Evolutionary conservation across 352 stramenopile genomes (phyloP), one percentile per base, ranked within the genome.

Genomic region (Globisporangium alternatum): DNA sequence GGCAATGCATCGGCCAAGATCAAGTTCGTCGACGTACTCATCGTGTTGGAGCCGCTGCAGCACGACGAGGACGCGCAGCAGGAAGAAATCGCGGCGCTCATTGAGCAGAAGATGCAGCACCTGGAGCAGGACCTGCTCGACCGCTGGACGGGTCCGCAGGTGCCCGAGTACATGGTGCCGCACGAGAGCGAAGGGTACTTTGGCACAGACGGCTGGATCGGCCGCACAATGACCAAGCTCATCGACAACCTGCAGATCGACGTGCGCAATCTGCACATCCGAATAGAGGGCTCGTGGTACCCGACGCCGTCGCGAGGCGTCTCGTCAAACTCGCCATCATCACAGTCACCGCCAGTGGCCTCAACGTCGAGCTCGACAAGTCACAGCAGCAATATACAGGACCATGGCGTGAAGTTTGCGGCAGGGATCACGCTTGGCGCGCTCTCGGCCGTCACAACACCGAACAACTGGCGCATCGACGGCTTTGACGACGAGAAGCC

Each of bases 241-340:
- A 96, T 96, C 66, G 88, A 96, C 70, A 96, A 96, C 57, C 66
- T 96, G 25, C 88, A 96, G 74, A 80, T 96, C 55, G 87, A 96
- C 57, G 83, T 96, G 15, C 74, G 86, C 4, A 96, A 96, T 60
- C 65, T 95, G 8, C 88, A 96, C 62, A 88, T 96, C 51, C 83
- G 88, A 33, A 85, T 96, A 33, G 88, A 96, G 69, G 87, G 87
- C 47, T 57, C 76, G 22, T 95, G 85, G 84, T 75, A 66, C 44
- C 83, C 84, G 13, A 72, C 76, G 1, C 51, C 58, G 25, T 57
- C 73, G 2, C 65, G 77, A 47, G 61, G 64, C 13, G 52, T 33
- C 9, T 28, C 52, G 21, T 39, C 48, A 22, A 13, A 15, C 2
- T 31, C 56, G 31, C 22, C 56, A 30, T 39, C 59, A 37, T 69